Conservation (phyloP, 768 basidiomycete species). For the Tricholomella constricta region DNA sequence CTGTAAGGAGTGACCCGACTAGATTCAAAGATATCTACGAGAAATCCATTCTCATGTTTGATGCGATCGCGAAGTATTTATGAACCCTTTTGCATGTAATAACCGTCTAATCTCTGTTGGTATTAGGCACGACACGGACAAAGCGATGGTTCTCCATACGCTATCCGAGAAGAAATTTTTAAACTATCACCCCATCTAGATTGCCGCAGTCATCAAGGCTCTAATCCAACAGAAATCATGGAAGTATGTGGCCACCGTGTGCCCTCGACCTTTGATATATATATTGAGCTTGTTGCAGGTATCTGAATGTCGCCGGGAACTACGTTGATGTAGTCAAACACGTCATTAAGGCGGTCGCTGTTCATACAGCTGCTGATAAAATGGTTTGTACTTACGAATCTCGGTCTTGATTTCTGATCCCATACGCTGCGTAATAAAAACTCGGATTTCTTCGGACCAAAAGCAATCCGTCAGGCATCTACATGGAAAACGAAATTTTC, state of each 20-base stretch:
- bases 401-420: background rate
- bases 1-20: constrained; percentile 33
- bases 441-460: constrained; percentile 46
- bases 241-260: constrained; percentile 12
- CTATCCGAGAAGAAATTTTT: constrained; percentile 35
- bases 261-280: background rate
- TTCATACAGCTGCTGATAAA: constrained; percentile 6
- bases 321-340: constrained; percentile 8
- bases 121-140: constrained; percentile 32
- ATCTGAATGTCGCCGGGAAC: constrained; percentile 1
- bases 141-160: constrained; percentile 31
- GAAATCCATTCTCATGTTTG: constrained; percentile 41
- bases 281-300: background rate
- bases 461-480: constrained; percentile 43
- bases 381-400: background rate
- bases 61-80: constrained; percentile 35
- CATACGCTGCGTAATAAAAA: too few relatives aligned
- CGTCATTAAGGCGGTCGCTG: background rate
- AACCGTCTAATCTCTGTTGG: too few relatives aligned
- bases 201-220: constrained; percentile 26
- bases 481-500: constrained; percentile 49
- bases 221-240: constrained; percentile 35
- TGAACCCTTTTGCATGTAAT: background rate
- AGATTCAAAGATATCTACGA: constrained; percentile 41
- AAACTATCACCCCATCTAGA: constrained; percentile 29